These are phyloP conservation scores for Fusarium mundagurra DNA, from an alignment of 2,329 filamentous ascomycete species.

Conservation along the genomic window DNA sequence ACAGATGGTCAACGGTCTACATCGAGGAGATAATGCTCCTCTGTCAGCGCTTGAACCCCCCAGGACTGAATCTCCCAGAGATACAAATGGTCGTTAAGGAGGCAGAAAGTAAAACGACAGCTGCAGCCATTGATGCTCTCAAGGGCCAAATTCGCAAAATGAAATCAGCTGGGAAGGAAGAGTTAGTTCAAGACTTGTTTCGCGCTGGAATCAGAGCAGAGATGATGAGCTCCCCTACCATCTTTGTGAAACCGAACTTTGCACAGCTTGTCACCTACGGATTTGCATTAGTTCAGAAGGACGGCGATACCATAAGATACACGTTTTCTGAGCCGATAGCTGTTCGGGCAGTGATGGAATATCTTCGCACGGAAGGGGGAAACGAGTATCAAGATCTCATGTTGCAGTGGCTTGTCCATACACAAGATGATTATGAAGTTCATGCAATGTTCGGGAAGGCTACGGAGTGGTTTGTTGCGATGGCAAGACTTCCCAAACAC, in stretches of 20 bases:
- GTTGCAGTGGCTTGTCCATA: not conserved
- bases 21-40: too few species aligned
- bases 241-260: not conserved
- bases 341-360: not conserved
- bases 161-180: not conserved
- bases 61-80: too few species aligned
- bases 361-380: not conserved
- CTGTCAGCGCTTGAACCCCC: too few species aligned
- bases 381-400: not conserved
- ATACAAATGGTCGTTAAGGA: not conserved
- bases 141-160: not conserved
- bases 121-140: not conserved
- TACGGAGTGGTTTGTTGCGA: not conserved
- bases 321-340: not conserved
- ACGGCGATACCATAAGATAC: not conserved
- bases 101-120: not conserved
- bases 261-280: not conserved
- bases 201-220: not conserved
- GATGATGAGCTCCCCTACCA: not conserved
- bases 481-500: not conserved
- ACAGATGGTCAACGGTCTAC: too few species aligned
- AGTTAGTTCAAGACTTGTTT: not conserved
- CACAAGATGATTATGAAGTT: not conserved
- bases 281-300: not conserved
- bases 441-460: not conserved